A percentile compares a stretch with the other conserved stretches of the same genome.
Evolutionary conservation across 768 basidiomycete genomes (phyloP).

Genomic region (Phylloporus arenicola): DNA sequence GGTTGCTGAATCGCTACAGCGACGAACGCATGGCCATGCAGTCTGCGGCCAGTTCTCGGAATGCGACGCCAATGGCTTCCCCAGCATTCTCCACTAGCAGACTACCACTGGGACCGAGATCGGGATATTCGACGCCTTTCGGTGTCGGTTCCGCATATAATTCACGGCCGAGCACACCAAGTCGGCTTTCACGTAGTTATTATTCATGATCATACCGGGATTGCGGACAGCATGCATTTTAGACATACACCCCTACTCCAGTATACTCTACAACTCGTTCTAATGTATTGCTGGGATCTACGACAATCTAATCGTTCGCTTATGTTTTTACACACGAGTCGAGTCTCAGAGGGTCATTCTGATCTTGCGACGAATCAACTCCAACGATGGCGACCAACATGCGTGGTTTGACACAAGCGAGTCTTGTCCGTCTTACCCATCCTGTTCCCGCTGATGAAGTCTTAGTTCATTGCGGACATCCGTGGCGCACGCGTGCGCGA

Average conservation of each 20-base stretch:
- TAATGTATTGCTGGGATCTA: conserved; percentile 8
- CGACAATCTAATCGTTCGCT: not conserved
- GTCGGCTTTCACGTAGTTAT: conserved; percentile 42
- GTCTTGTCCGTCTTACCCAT: conserved; percentile 16
- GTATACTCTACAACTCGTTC: conserved; percentile 16
- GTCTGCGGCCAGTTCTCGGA: conserved; percentile 58
- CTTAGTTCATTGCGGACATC: conserved; percentile 96
- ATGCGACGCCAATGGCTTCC: conserved; percentile 59
- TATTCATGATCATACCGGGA: conserved; percentile 21
- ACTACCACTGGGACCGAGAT: conserved; percentile 38
- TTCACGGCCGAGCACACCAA: conserved; percentile 64
- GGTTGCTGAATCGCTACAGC: conserved; percentile 65
- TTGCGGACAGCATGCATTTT: conserved; percentile 5
- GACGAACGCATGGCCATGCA: conserved; percentile 55
- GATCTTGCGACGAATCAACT: not conserved
- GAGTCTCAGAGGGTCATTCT: not conserved
- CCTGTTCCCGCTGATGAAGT: conserved; percentile 3
- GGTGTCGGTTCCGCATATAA: conserved; percentile 38
- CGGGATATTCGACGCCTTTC: conserved; percentile 57
- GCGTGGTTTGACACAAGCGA: conserved; percentile 89
- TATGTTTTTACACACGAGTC: conserved; percentile 2
- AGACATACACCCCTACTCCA: conserved; percentile 10
- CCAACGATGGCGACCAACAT: conserved; percentile 77
- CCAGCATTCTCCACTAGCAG: conserved; percentile 38
- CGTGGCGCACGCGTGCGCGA: conserved; percentile 95